phyloP scores from a whole-genome alignment of 176 grass and related monocot genomes.

The Guadua angustifolia region DNA sequence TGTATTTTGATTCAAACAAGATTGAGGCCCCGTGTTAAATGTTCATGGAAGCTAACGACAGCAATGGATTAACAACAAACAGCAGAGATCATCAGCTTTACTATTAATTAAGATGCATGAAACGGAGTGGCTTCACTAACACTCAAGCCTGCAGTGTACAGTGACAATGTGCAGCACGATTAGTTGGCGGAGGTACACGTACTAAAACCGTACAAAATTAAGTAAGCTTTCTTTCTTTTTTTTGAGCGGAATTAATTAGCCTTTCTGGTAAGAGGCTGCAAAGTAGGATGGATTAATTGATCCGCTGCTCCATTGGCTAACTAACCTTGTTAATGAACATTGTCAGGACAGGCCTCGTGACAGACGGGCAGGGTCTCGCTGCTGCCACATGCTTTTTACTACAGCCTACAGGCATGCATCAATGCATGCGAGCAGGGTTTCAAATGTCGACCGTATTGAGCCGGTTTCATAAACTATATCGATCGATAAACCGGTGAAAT shows the following conservation, averaged over 20 bases:
- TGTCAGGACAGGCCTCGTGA: neutral
- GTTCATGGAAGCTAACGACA: neutral
- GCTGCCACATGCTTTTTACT: neutral
- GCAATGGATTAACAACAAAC: neutral
- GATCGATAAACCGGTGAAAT: too few species aligned
- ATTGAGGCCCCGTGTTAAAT: neutral
- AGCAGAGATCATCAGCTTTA: too few species aligned
- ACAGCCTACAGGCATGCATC: too few species aligned
- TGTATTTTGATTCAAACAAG: neutral
- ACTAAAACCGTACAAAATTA: neutral
- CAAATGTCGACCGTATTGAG: too few species aligned
- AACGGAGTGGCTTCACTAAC: conserved; percentile 2
- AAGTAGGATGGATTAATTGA: neutral
- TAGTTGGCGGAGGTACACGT: neutral
- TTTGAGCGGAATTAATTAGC: neutral
- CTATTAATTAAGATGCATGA: neutral
- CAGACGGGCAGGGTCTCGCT: neutral
- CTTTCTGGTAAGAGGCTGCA: neutral
- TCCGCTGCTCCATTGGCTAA: neutral
- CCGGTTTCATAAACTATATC: too few species aligned
- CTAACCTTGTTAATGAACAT: neutral
- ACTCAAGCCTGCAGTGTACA: conserved; percentile 5
- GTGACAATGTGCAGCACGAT: neutral
- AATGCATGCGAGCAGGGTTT: neutral
- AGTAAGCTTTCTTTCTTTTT: neutral